Evolutionary conservation across 2,329 filamentous ascomycete species (phyloP).

Genomic region (Penicillium sp.): DNA sequence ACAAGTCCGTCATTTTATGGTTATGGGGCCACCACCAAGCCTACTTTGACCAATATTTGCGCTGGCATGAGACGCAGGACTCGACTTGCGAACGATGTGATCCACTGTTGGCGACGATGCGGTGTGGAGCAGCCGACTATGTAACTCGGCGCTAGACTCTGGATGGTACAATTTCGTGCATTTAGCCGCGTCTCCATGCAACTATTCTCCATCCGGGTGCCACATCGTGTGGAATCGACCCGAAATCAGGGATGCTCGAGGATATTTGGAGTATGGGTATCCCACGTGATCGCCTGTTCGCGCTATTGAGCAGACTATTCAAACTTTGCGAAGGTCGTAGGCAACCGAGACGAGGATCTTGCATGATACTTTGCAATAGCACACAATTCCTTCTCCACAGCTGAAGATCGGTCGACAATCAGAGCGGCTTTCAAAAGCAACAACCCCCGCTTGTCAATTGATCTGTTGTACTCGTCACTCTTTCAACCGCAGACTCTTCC

Average conservation of each 20-base stretch:
- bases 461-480: background rate
- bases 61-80: background rate
- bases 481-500: background rate
- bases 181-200: background rate
- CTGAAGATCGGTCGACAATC: background rate
- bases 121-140: conserved; percentile 9
- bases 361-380: conserved; percentile 8
- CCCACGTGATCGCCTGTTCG: too few relatives aligned
- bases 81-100: conserved; percentile 3
- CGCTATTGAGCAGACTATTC: conserved; percentile 22
- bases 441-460: conserved; percentile 5
- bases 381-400: conserved; percentile 8
- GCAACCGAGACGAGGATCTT: conserved; percentile 1
- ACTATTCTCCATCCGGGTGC: background rate
- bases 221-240: conserved; percentile 11
- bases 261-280: background rate
- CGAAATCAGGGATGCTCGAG: background rate
- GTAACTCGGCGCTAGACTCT: conserved; percentile 6
- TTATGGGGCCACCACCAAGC: conserved; percentile 4
- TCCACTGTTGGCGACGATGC: conserved; percentile 8
- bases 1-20: conserved; percentile 10
- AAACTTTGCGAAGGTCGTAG: conserved; percentile 2
- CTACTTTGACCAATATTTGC: conserved; percentile 9
- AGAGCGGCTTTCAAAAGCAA: conserved; percentile 11
- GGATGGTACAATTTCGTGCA: conserved; percentile 7